Evolutionary conservation across 2,329 filamentous ascomycete species (phyloP).

Genomic region (Aspergillus fructus): DNA sequence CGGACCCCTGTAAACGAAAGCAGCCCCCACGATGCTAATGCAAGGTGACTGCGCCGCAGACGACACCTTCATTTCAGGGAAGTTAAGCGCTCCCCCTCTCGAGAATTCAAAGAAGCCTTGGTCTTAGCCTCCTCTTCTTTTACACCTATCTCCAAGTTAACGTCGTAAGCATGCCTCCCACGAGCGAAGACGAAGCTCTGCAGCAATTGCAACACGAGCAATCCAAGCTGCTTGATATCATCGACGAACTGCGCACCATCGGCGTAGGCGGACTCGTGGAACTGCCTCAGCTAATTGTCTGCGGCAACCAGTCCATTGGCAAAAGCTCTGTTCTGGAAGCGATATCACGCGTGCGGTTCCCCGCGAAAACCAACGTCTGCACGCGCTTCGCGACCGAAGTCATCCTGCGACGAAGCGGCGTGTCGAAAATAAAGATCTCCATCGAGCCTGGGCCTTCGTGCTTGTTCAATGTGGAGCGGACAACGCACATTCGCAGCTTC

Average conservation of each 20-base stretch:
- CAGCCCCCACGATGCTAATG: too few relatives aligned
- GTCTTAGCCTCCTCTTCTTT: too few relatives aligned
- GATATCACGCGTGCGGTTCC: constrained; percentile 61
- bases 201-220: constrained; percentile 25
- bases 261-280: constrained; percentile 51
- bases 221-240: constrained; percentile 52
- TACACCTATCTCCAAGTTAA: too few relatives aligned
- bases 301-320: constrained; percentile 60
- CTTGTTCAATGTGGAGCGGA: background rate
- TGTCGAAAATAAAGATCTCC: constrained; percentile 43
- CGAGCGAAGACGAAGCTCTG: too few relatives aligned
- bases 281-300: constrained; percentile 58
- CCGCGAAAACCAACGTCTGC: constrained; percentile 55
- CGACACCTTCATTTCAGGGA: too few relatives aligned
- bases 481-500: constrained; percentile 10
- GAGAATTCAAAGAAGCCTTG: too few relatives aligned
- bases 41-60: too few relatives aligned
- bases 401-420: constrained; percentile 47
- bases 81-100: too few relatives aligned
- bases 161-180: too few relatives aligned
- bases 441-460: constrained; percentile 39
- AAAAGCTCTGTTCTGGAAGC: constrained; percentile 66
- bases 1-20: too few relatives aligned
- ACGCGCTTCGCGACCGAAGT: constrained; percentile 64
- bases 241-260: constrained; percentile 53